Conservation (phyloP, 164 flowering plant species). For the Aristolochia californica region DNA sequence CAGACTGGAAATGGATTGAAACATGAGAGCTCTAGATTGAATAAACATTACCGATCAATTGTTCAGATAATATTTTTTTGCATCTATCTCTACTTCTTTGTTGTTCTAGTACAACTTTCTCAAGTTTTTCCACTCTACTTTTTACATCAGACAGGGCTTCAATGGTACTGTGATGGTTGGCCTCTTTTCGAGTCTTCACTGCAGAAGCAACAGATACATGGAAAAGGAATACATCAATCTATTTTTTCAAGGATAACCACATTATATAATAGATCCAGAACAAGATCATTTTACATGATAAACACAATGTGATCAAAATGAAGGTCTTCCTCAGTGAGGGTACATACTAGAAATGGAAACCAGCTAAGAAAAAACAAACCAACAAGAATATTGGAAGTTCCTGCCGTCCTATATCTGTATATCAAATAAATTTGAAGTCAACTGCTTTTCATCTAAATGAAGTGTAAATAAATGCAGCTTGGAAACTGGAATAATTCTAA, state of each 20-base stretch:
- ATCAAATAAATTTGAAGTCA: too few relatives aligned
- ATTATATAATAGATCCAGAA: neutral
- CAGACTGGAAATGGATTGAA: neutral
- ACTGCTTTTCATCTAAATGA: neutral
- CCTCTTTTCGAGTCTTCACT: conserved; percentile 87
- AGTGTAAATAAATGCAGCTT: neutral
- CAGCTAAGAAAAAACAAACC: neutral
- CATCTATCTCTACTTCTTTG: conserved; percentile 45
- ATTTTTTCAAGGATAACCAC: neutral
- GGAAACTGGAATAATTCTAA: neutral
- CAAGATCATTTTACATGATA: neutral
- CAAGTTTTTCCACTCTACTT: conserved; percentile 50
- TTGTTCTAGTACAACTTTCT: conserved; percentile 36
- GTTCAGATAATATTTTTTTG: conserved; percentile 43
- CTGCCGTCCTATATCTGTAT: neutral
- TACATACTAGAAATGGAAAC: neutral
- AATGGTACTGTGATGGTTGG: conserved; percentile 38
- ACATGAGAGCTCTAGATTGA: neutral
- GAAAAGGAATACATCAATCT: neutral
- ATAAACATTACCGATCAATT: conserved; percentile 31
- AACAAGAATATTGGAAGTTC: neutral
- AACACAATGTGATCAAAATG: neutral
- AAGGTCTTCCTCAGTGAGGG: neutral
- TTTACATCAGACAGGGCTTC: conserved; percentile 53
- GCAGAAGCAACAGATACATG: conserved; percentile 14